Percentiles rank a stretch among this genome's conserved stretches.
Conservation (phyloP, 495 filamentous ascomycete species). For the Daldinia vernicosa region DNA sequence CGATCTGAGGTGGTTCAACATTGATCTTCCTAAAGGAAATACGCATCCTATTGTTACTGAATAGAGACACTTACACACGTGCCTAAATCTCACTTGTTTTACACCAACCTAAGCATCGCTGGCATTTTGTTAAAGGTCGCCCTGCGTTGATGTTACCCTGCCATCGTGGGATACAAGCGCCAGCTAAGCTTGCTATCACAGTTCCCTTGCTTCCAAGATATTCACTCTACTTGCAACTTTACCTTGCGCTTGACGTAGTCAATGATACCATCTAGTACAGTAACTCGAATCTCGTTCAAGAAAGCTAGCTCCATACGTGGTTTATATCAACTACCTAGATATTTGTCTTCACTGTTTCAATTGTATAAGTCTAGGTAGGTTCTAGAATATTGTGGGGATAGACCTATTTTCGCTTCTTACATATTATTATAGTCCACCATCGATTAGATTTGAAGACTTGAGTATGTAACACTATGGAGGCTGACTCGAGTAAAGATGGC, state of each 20-base stretch:
- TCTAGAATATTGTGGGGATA: neutral
- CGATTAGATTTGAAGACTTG: neutral
- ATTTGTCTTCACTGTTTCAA: neutral
- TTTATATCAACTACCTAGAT: neutral
- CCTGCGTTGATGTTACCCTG: neutral
- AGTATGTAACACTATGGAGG: neutral
- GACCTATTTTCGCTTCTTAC: neutral
- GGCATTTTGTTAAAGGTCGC: neutral
- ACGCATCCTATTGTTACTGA: neutral
- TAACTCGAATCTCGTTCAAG: neutral
- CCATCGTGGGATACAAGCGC: neutral
- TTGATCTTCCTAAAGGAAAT: neutral
- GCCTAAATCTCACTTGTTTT: neutral
- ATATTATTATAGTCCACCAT: neutral
- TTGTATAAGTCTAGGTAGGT: neutral
- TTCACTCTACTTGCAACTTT: neutral
- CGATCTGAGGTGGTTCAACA: neutral
- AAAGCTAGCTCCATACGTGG: neutral
- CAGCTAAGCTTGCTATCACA: neutral
- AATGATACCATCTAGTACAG: neutral
- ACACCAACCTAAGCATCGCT: neutral
- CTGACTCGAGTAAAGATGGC: neutral
- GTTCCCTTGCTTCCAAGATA: neutral
- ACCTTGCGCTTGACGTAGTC: neutral
- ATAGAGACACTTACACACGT: neutral